Base-by-base conservation (phyloP, 2,329 filamentous ascomycete genomes). In the Cryphonectria parasitica region DNA sequence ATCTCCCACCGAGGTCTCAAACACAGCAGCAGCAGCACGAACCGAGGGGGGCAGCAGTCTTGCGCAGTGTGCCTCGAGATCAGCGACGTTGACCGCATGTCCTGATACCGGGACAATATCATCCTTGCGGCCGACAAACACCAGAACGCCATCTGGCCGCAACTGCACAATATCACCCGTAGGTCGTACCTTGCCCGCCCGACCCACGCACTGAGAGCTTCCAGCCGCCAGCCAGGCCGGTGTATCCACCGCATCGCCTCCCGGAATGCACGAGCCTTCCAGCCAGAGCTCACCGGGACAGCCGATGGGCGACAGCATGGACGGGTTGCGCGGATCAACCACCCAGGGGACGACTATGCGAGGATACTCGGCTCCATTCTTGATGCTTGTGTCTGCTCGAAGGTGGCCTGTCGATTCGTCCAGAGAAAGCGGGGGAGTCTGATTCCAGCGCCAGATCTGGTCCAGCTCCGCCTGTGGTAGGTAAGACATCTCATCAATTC, bases 371-470 rank as follows among this genome's bases (percentile, higher is more conserved):
- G 77, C 75, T 67, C 75, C 78, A 22, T 73, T 72, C 58, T 74
- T 74, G 61, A 74, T 72, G 41, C 61, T 72, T 19, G 67, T 45
- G 69, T 70, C 67, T 0, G 74, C 75, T 66, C 72, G 70, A 11
- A 76, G 69, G 13, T 49, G 71, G 3, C 75, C 73, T 0, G 78
- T 76, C 1, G 74, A 64, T 36, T 75, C 70, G 41, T 83, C 78
- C 11, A 79, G 68, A 1, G 77, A 73, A 69, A 83, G 70, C 2
- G 82, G 82, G 0, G 81, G 75, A 2, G 66, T 75, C 43, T 76
- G 71, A 67, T 84, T 85, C 79, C 79, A 82, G 28, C 75, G 64
- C 83, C 83, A 84, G 31, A 85, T 84, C 65, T 80, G 75, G 39
- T 80, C 75, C 69, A 83, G 61, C 70, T 84, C 82, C 0, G 69